These are phyloP conservation scores for Melocanna baccifera DNA, from an alignment of 176 grass and related monocot genomes.

Conservation along the genomic window DNA sequence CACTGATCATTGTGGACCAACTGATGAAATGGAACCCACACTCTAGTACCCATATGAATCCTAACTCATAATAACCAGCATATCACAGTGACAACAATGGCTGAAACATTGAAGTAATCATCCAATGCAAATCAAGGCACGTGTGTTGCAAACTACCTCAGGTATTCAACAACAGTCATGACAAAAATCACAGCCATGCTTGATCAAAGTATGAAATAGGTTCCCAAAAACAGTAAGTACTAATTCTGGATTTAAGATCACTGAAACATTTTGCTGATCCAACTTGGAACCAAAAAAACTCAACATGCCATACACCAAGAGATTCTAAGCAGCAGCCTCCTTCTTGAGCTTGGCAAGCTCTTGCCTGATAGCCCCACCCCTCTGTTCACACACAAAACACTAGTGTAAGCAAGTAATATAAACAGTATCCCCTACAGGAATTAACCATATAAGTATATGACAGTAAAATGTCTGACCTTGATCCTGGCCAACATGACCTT, in stretches of 20 bases:
- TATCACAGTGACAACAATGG: background rate
- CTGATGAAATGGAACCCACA: background rate
- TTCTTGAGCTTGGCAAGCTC: conserved; percentile 79
- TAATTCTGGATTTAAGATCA: background rate
- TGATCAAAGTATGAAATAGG: background rate
- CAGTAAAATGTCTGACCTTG: conserved; percentile 35
- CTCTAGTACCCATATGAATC: background rate
- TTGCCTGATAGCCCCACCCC: conserved; percentile 70
- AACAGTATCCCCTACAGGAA: background rate
- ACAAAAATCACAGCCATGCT: conserved; percentile 16
- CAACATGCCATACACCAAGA: background rate
- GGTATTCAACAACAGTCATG: background rate
- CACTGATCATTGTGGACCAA: background rate
- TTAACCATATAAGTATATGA: background rate
- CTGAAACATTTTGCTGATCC: background rate
- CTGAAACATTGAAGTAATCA: background rate
- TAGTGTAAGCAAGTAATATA: background rate
- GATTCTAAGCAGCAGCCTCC: conserved; percentile 46
- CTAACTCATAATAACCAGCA: background rate
- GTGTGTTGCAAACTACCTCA: background rate
- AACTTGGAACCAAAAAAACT: conserved; percentile 27
- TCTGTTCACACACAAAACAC: conserved; percentile 44
- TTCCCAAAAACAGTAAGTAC: background rate
- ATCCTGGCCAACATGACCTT: conserved; percentile 97
- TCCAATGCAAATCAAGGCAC: background rate